Evolutionary conservation across 768 basidiomycete species (phyloP).

Genomic region (Termitomyces bulborhizus): DNA sequence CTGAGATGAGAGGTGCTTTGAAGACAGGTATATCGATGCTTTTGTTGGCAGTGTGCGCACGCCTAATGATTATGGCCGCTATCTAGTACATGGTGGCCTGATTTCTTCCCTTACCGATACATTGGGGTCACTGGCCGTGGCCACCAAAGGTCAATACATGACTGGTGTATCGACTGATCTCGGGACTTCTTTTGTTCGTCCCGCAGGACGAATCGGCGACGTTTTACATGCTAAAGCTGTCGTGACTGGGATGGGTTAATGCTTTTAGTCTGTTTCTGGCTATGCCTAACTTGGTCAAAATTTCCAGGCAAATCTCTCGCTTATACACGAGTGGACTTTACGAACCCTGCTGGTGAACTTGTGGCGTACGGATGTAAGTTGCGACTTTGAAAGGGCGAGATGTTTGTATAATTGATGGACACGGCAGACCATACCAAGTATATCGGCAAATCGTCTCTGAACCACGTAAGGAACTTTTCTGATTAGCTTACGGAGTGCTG

Average conservation of each 20-base stretch:
- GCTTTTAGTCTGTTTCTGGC: background rate
- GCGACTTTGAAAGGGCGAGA: background rate
- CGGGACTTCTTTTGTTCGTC: constrained; percentile 70
- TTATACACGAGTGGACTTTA: constrained; percentile 79
- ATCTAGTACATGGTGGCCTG: constrained; percentile 69
- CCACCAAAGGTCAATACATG: constrained; percentile 78
- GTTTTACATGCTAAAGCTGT: constrained; percentile 56
- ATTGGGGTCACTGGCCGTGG: constrained; percentile 78
- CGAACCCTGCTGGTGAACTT: constrained; percentile 51
- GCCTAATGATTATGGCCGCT: background rate
- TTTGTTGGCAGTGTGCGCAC: background rate
- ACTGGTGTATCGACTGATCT: constrained; percentile 86
- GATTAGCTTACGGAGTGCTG: background rate
- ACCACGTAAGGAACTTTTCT: constrained; percentile 25
- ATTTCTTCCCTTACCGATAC: constrained; percentile 81
- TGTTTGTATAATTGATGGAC: constrained; percentile 2
- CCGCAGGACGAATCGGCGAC: constrained; percentile 69
- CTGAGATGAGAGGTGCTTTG: constrained; percentile 1
- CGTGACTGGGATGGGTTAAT: constrained; percentile 63
- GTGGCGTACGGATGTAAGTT: constrained; percentile 78
- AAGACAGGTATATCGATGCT: constrained; percentile 29
- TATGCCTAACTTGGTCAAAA: background rate
- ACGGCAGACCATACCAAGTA: constrained; percentile 78
- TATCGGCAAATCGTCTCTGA: constrained; percentile 59
- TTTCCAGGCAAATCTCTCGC: constrained; percentile 69